Percentiles rank a stretch among this genome's conserved stretches.
phyloP scores from a whole-genome alignment of 345 rosid species.

The Reutealis trisperma region DNA sequence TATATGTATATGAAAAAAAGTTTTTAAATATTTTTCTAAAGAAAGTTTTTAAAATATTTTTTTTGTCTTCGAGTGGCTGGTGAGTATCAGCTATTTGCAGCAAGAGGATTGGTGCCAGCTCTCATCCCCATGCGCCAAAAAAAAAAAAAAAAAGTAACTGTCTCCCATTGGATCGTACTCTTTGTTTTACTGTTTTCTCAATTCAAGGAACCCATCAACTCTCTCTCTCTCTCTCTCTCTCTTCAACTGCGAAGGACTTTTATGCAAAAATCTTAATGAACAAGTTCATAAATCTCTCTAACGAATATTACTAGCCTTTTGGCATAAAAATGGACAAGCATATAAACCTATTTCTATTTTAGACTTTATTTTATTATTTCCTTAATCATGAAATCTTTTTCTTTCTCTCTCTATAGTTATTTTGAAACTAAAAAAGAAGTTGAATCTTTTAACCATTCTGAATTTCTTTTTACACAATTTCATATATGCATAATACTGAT shows the following conservation, averaged over 20 bases:
- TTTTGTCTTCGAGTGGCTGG: not conserved
- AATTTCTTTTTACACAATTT: not conserved
- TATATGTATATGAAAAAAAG: too few relatives aligned
- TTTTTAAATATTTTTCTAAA: too few relatives aligned
- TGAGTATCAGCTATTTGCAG: not conserved
- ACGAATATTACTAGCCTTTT: not conserved
- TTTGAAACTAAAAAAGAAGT: not conserved
- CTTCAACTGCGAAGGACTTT: not conserved
- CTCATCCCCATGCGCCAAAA: conserved; percentile 11
- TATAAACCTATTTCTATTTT: not conserved
- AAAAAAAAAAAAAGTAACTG: too few relatives aligned
- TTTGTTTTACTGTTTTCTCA: not conserved
- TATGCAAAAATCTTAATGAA: not conserved
- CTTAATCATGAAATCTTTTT: not conserved
- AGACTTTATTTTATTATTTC: not conserved
- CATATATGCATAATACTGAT: not conserved
- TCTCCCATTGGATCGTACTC: conserved; percentile 14
- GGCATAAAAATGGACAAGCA: not conserved
- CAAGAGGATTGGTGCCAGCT: not conserved
- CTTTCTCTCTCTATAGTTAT: not conserved
- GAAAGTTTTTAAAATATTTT: too few relatives aligned
- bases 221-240: not conserved
- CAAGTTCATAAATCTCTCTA: conserved; percentile 1
- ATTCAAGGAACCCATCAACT: not conserved
- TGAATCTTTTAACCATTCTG: not conserved